Conservation (phyloP, 768 basidiomycete species). For the Pleurotus tuoliensis region DNA sequence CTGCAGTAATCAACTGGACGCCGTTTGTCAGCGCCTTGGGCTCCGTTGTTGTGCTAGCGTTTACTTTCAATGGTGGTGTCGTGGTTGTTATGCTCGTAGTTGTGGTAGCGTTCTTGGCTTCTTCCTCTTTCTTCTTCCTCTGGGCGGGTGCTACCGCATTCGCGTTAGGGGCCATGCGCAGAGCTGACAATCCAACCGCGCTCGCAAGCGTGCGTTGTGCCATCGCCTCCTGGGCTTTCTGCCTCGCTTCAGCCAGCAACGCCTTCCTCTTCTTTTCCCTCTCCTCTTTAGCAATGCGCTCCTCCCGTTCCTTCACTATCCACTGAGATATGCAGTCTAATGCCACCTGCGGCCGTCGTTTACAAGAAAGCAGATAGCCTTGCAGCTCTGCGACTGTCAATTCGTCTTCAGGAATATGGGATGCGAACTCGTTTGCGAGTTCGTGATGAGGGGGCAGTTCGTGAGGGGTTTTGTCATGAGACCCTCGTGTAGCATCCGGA, state of each 20-base stretch:
- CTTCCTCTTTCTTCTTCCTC: too few relatives aligned
- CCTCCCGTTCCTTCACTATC: constrained; percentile 23
- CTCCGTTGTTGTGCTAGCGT: too few relatives aligned
- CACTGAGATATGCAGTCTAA: constrained; percentile 20
- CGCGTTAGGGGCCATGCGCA: too few relatives aligned
- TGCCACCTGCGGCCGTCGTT: constrained; percentile 17
- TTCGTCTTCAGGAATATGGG: constrained; percentile 26
- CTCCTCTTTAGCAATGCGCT: constrained; percentile 18
- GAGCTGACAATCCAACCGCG: too few relatives aligned
- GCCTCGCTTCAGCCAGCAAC: constrained; percentile 24
- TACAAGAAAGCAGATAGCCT: constrained; percentile 34
- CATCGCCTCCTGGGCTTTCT: not conserved
- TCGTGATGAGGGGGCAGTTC: not conserved
- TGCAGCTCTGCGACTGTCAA: constrained; percentile 43
- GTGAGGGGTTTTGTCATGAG: not conserved
- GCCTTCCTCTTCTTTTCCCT: constrained; percentile 19
- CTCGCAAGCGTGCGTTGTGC: too few relatives aligned
- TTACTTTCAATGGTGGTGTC: too few relatives aligned
- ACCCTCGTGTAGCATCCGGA: not conserved
- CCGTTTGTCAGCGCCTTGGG: too few relatives aligned
- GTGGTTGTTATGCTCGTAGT: too few relatives aligned
- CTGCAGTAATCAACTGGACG: too few relatives aligned
- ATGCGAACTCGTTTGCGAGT: constrained; percentile 26
- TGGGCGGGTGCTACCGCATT: too few relatives aligned
- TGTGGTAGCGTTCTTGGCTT: too few relatives aligned